Percentiles rank a stretch among this genome's conserved stretches.
Evolutionary conservation across 495 filamentous ascomycete genomes (phyloP).

Genomic region (Penicillium verhagenii): DNA sequence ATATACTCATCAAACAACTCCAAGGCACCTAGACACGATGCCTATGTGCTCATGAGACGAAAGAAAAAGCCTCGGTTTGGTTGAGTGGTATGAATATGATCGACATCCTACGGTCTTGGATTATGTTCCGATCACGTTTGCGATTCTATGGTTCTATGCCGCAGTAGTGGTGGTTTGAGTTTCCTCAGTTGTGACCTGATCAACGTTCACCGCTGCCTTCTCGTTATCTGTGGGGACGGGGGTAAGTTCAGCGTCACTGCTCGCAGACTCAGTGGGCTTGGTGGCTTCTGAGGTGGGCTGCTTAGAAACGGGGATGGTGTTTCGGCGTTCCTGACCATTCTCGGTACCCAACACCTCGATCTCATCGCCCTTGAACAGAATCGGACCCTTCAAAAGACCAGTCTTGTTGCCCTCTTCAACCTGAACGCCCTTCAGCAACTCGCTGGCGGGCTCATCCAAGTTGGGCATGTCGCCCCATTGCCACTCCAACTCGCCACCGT

Average conservation of each 20-base stretch:
- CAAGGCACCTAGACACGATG: constrained; percentile 5
- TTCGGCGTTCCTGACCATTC: constrained; percentile 38
- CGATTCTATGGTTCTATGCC: constrained; percentile 21
- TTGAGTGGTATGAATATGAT: background rate
- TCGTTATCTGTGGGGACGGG: constrained; percentile 8
- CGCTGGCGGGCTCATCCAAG: constrained; percentile 59
- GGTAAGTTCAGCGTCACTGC: constrained; percentile 4
- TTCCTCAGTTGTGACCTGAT: constrained; percentile 15
- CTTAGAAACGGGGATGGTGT: constrained; percentile 30
- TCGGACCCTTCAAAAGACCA: constrained; percentile 38
- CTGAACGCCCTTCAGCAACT: constrained; percentile 42
- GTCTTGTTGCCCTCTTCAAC: constrained; percentile 28
- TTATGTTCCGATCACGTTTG: background rate
- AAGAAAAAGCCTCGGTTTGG: constrained; percentile 7
- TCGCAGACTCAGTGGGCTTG: constrained; percentile 4
- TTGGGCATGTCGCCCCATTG: constrained; percentile 69
- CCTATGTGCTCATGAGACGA: background rate
- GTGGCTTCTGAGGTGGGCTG: background rate
- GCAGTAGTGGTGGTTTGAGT: constrained; percentile 17
- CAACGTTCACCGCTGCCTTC: constrained; percentile 17
- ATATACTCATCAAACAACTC: constrained; percentile 1
- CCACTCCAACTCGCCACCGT: constrained; percentile 81
- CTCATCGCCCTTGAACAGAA: constrained; percentile 40
- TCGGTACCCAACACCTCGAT: constrained; percentile 42
- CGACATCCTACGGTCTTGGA: background rate